Evolutionary conservation across 768 basidiomycete species (phyloP).

Genomic region (Lepiota brunneoincarnata): DNA sequence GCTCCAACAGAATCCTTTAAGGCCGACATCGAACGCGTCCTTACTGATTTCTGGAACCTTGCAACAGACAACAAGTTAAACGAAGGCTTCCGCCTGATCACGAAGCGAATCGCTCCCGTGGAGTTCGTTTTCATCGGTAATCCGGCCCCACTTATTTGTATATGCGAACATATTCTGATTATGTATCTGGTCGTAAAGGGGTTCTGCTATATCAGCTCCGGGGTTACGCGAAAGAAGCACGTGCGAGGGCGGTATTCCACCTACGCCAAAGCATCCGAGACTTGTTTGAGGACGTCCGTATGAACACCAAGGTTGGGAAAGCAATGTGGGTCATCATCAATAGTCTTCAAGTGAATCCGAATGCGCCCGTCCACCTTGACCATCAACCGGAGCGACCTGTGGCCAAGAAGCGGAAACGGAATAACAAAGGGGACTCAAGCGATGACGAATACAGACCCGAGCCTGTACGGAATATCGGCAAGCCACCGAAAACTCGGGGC

Average conservation of each 20-base stretch:
- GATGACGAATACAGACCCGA: slow-evolving; percentile 49
- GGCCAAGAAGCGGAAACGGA: slow-evolving; percentile 24
- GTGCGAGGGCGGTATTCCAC: slow-evolving; percentile 52
- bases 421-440: slow-evolving; percentile 32
- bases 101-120: slow-evolving; percentile 63
- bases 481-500: slow-evolving; percentile 38
- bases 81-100: slow-evolving; percentile 50
- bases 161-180: background rate
- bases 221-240: slow-evolving; percentile 38
- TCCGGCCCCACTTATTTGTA: slow-evolving; percentile 14
- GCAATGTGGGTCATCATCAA: slow-evolving; percentile 59
- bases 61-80: slow-evolving; percentile 39
- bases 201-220: slow-evolving; percentile 61
- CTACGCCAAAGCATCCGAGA: slow-evolving; percentile 57
- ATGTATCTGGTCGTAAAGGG: slow-evolving; percentile 36
- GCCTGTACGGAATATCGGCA: slow-evolving; percentile 38
- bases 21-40: slow-evolving; percentile 45
- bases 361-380: slow-evolving; percentile 25
- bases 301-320: slow-evolving; percentile 53
- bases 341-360: slow-evolving; percentile 30
- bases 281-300: slow-evolving; percentile 60
- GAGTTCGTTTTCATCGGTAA: slow-evolving; percentile 82
- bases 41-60: slow-evolving; percentile 54
- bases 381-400: slow-evolving; percentile 5
- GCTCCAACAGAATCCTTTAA: slow-evolving; percentile 49